phyloP scores from a whole-genome alignment of 2,329 filamentous ascomycete species.

The Clonostachys sp. region DNA sequence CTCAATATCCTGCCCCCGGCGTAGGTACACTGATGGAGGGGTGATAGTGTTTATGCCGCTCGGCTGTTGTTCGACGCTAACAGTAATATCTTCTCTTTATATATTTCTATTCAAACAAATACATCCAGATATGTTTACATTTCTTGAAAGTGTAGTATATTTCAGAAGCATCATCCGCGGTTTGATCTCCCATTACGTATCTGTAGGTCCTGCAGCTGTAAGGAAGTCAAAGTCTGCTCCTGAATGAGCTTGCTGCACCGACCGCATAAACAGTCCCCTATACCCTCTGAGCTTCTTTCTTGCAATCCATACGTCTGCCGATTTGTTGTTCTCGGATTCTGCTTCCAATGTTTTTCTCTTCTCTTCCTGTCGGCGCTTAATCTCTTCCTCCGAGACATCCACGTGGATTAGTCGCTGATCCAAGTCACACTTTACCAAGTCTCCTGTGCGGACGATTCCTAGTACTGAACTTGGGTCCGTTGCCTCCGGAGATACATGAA shows the following conservation, averaged over 20 bases:
- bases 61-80: no score
- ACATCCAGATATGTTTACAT: no score
- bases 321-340: slow-evolving; percentile 6
- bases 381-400: slow-evolving; percentile 65
- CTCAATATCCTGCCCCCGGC: no score
- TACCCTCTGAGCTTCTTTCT: slow-evolving; percentile 46
- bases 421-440: slow-evolving; percentile 74
- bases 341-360: slow-evolving; percentile 45
- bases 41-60: no score
- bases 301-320: slow-evolving; percentile 22
- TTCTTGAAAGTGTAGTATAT: no score
- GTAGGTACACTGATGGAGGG: no score
- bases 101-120: no score
- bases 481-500: slow-evolving; percentile 84
- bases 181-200: no score
- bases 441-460: slow-evolving; percentile 71
- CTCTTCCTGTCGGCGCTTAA: slow-evolving; percentile 51
- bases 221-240: slow-evolving; percentile 61
- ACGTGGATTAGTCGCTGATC: slow-evolving; percentile 55
- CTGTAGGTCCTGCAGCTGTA: slow-evolving; percentile 32
- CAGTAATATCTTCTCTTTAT: no score
- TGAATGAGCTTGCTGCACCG: slow-evolving; percentile 54
- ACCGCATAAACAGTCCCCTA: slow-evolving; percentile 52
- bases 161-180: no score
- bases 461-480: slow-evolving; percentile 72